phyloP scores from a whole-genome alignment of 169 alveolate species.

The Plasmodium knowlesi region DNA sequence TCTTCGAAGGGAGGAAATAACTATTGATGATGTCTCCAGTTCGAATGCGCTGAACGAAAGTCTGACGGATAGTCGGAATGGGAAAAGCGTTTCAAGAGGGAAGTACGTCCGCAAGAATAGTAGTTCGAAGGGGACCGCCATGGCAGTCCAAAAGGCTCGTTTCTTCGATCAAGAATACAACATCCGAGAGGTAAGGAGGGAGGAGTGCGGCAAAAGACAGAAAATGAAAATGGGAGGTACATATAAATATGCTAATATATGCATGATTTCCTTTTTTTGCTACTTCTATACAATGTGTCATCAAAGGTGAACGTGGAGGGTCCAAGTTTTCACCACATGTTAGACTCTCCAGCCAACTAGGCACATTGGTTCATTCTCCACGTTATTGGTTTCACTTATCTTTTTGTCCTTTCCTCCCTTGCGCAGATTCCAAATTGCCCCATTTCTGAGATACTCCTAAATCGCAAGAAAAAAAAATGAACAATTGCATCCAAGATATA shows the following conservation, averaged over 20 bases:
- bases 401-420: background rate
- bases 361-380: background rate
- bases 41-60: background rate
- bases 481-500: background rate
- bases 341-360: background rate
- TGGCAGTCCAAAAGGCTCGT: background rate
- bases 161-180: constrained; percentile 40
- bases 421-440: constrained; percentile 22
- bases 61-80: background rate
- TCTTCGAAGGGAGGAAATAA: background rate
- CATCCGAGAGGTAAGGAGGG: constrained; percentile 8
- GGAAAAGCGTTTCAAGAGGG: background rate
- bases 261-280: background rate
- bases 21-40: background rate
- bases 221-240: background rate
- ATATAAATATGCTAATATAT: background rate
- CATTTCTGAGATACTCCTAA: constrained; percentile 32
- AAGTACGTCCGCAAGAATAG: background rate
- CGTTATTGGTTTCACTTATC: background rate
- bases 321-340: background rate
- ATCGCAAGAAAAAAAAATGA: background rate
- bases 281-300: background rate
- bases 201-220: background rate
- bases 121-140: background rate
- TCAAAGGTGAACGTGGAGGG: background rate